A percentile compares a stretch with the other conserved stretches of the same genome.
Evolutionary conservation across 192 early-diverging fungal genomes (phyloP).

Genomic region (Chytriomyces sp.): DNA sequence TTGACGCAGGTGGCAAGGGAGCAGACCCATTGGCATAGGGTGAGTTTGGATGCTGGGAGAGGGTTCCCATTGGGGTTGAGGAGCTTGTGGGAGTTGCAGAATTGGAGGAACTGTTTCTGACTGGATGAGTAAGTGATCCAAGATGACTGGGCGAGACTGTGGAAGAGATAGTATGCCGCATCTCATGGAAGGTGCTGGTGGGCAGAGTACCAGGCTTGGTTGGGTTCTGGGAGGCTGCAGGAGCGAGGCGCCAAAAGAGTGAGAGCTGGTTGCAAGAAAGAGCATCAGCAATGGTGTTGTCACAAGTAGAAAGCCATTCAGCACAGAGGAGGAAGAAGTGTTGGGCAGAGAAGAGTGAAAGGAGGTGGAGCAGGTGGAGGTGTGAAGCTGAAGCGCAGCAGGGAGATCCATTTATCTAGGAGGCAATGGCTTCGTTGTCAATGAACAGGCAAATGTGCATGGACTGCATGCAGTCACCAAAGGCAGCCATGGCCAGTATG

Average conservation of each 20-base stretch:
- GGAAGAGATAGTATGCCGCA: conserved; percentile 5
- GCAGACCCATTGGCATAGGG: background rate
- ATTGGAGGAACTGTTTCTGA: background rate
- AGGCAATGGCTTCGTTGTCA: conserved; percentile 2
- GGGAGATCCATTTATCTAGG: background rate
- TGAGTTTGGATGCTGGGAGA: background rate
- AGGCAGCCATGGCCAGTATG: background rate
- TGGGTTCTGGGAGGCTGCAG: background rate
- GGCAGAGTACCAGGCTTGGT: background rate
- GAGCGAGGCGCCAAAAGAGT: background rate
- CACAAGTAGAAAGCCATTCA: background rate
- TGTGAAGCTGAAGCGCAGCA: background rate
- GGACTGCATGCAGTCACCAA: background rate
- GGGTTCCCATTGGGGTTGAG: background rate
- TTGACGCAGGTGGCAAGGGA: background rate
- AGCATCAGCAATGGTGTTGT: conserved; percentile 9
- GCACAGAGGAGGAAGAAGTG: conserved; percentile 4
- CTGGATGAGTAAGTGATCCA: background rate
- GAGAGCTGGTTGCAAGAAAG: conserved; percentile 1
- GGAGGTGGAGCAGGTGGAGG: background rate
- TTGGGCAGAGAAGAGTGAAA: conserved; percentile 1
- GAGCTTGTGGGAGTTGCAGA: background rate
- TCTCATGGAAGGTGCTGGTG: conserved; percentile 9
- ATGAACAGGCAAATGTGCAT: background rate
- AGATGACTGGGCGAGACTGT: conserved; percentile 10